phyloP scores from a whole-genome alignment of 345 rosid species.

The Rhizophora mangle region DNA sequence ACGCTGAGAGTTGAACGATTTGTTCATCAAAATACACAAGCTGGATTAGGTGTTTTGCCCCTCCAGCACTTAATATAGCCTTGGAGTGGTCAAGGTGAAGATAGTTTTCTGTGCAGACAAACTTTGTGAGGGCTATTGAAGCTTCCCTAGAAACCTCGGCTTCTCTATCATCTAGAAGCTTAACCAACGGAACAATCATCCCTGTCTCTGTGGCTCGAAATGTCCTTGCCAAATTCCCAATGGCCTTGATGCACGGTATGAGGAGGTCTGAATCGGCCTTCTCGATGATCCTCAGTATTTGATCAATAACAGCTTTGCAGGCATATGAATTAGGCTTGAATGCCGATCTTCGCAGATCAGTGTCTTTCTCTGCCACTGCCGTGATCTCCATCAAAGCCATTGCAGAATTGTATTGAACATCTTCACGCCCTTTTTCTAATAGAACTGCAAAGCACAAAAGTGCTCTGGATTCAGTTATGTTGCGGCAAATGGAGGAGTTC shows the following conservation, averaged over 20 bases:
- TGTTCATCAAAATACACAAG: constrained; percentile 76
- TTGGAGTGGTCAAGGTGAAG: constrained; percentile 73
- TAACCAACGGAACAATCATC: constrained; percentile 69
- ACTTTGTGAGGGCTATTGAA: constrained; percentile 65
- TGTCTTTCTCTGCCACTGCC: constrained; percentile 70
- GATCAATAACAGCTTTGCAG: constrained; percentile 79
- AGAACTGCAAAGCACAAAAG: constrained; percentile 83
- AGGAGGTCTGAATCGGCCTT: constrained; percentile 63
- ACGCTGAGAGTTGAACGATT: constrained; percentile 52
- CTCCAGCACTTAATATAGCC: constrained; percentile 76
- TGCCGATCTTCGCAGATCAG: constrained; percentile 81
- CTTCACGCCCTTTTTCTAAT: constrained; percentile 70
- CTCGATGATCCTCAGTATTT: constrained; percentile 60
- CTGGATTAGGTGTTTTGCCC: constrained; percentile 73
- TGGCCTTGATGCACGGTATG: constrained; percentile 68
- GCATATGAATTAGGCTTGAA: constrained; percentile 90
- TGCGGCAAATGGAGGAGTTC: constrained; percentile 69
- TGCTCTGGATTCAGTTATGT: constrained; percentile 93
- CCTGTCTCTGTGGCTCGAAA: constrained; percentile 84
- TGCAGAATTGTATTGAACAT: constrained; percentile 66
- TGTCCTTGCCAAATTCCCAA: constrained; percentile 84
- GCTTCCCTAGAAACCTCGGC: constrained; percentile 66
- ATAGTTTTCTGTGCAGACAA: constrained; percentile 69
- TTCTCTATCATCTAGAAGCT: constrained; percentile 75
- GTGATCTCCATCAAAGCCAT: constrained; percentile 98